Evolutionary conservation across 345 rosid genomes (phyloP), one percentile per base, ranked within the genome.

Genomic region (Excoecaria cochinchinensis): DNA sequence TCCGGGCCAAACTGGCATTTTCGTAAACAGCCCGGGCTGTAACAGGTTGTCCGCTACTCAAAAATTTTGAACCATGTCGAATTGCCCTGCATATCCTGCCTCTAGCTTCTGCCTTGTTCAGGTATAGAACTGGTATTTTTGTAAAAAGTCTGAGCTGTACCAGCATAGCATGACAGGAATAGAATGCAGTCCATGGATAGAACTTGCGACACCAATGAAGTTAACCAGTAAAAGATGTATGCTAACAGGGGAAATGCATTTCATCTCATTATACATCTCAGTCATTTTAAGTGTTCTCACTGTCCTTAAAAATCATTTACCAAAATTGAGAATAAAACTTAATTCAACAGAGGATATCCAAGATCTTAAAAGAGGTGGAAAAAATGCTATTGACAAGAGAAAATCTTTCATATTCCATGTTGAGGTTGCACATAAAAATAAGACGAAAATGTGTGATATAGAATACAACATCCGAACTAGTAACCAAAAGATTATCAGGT

Each of bases 81-180:
- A 96, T 96, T 65, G 97, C 98, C 85, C 99, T 88, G 79, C 98
- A 96, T 68, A 96, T 90, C 97, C 93, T 93, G 84, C 93, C 99
- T 84, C 99, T 89, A 73, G 99, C 97, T 80, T 93, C 99, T 79
- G 97, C 98, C 87, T 92, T 93, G 79, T 90, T 93, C 88, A 96
- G 87, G 83, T 89, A 96, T 42, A 96, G 77, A 64, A 96, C 95
- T 19, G 89, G 70, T 59, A 92, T 2, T 31, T 31, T 2, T 31
- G 31, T 31, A 31, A 31, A 31, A 1, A 31, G 2, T 31, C 31
- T 31, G 31, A 2, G 2, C 31, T 31, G 39, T 5, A 22, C 38
- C 6, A 42, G 31, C 15, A 40, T 38, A 55, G 74, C 50, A 55
- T 6, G 61, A 51, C 56, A 19, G 12, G 6, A 48, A n/a, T 11